Evolutionary conservation across 257 asterid genomes (phyloP).

Genomic region (Rubia yunnanensis): DNA sequence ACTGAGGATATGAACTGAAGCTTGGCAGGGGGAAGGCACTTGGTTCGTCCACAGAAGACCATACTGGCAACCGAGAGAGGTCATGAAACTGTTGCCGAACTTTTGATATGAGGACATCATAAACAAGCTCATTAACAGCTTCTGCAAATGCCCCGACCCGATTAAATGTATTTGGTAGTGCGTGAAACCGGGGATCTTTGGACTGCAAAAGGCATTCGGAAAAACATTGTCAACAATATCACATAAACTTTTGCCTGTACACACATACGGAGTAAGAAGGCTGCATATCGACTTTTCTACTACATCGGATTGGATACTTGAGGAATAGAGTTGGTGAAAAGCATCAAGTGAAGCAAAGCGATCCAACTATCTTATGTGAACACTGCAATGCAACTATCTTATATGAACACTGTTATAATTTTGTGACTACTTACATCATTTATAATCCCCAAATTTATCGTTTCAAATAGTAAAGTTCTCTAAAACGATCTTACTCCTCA

Average conservation of each 20-base stretch:
- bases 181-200: slow-evolving; percentile 95
- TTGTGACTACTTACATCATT: too few species aligned
- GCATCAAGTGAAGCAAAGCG: not conserved
- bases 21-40: slow-evolving; percentile 67
- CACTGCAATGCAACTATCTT: not conserved
- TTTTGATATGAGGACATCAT: slow-evolving; percentile 85
- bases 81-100: slow-evolving; percentile 74
- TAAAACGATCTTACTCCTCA: not conserved
- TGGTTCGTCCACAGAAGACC: slow-evolving; percentile 87
- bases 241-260: not conserved
- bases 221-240: not conserved
- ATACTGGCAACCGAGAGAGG: slow-evolving; percentile 61
- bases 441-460: not conserved
- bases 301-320: not conserved
- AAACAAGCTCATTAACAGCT: slow-evolving; percentile 90
- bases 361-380: not conserved
- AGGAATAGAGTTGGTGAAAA: not conserved
- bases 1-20: slow-evolving; percentile 91
- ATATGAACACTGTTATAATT: too few species aligned
- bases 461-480: not conserved
- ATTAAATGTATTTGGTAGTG: slow-evolving; percentile 89
- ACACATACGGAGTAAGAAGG: not conserved
- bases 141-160: slow-evolving; percentile 84
- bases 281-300: not conserved
- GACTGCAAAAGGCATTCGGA: slow-evolving; percentile 42